Base-by-base conservation (phyloP, 23 red algal species). In the Gracilaria domingensis region DNA sequence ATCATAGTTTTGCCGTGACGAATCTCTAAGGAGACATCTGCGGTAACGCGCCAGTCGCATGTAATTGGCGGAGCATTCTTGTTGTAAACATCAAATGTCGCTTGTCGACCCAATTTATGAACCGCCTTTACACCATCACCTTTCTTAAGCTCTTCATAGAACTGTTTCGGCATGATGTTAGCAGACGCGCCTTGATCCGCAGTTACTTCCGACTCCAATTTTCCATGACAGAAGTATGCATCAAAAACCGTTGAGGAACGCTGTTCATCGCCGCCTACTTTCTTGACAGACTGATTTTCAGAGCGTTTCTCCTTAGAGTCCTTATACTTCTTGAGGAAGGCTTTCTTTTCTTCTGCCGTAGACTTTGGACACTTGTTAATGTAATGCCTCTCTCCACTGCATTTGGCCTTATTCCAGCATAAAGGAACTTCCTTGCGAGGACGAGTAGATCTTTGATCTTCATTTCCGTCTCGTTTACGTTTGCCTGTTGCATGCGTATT, bases 1-100 rank as follows among this genome's bases (percentile, higher is more conserved):
- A 89, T 25, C 44, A 80, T 48, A 8, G 16, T 66, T 25, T 36
- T 66, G 12, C 47, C 71, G 80, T 89, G 67, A 42, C 86, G 50
- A 11, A 89, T 67, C 0, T 60, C 0, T 17, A 89, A 35, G 29
- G 53, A 26, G 3, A 69, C 59, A 50, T 80, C 72, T 4, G 13
- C 8, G 7, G 1, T 40, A 18, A 47, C 39, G 8, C 21, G 21
- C 12, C 18, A 14, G 45, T 47, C 4, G 21, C 35, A 75, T 21
- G 37, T 40, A 23, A 45, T 75, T 25, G 69, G 69, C 1, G 35
- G 69, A 24, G 69, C 34, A 12, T 26, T 16, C 16, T 75, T 75
- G 13, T 1, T 75, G 36, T 0, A 75, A 1, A 75, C 18, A 44
- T 44, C 69, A 75, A 75, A 75, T 9, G 69, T 21, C 28, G 69